These are phyloP conservation scores for Boletus subparvulus DNA, from an alignment of 768 basidiomycete genomes.

Conservation along the genomic window DNA sequence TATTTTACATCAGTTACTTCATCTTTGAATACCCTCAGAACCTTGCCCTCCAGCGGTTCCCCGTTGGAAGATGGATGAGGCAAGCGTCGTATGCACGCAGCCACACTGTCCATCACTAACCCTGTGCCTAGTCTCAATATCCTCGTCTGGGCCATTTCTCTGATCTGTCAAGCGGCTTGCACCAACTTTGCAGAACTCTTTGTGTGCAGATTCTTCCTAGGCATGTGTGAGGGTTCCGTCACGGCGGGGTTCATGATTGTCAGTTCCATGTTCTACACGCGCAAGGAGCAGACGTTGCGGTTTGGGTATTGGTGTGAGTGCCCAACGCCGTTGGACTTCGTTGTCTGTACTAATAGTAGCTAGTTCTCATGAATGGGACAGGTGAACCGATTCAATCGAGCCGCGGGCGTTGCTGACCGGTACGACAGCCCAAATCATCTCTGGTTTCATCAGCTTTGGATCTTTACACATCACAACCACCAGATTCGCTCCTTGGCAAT, in stretches of 20 bases:
- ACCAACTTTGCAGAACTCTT: slow-evolving; percentile 66
- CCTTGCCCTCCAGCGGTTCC: slow-evolving; percentile 66
- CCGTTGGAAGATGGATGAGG: slow-evolving; percentile 84
- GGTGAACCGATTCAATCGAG: slow-evolving; percentile 35
- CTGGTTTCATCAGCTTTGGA: slow-evolving; percentile 69
- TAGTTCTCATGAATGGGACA: slow-evolving; percentile 75
- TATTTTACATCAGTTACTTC: slow-evolving; percentile 72
- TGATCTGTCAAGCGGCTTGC: slow-evolving; percentile 67
- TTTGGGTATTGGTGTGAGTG: slow-evolving; percentile 77
- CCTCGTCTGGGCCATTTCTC: slow-evolving; percentile 59
- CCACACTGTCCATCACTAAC: neutral
- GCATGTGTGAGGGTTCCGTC: slow-evolving; percentile 69
- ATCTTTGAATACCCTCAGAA: slow-evolving; percentile 76
- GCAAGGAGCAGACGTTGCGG: slow-evolving; percentile 63
- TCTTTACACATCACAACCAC: slow-evolving; percentile 56
- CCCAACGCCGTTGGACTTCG: neutral
- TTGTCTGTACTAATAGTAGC: neutral
- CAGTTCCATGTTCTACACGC: slow-evolving; percentile 76
- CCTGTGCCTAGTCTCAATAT: slow-evolving; percentile 55
- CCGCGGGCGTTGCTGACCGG: slow-evolving; percentile 5
- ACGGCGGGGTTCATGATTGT: slow-evolving; percentile 79
- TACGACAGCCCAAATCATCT: slow-evolving; percentile 60
- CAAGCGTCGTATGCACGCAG: slow-evolving; percentile 20
- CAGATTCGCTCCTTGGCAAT: slow-evolving; percentile 71
- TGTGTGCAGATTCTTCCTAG: slow-evolving; percentile 61